These are phyloP conservation scores for Eurotiales sp. DNA, from an alignment of 2,329 filamentous ascomycete species.

Conservation along the genomic window DNA sequence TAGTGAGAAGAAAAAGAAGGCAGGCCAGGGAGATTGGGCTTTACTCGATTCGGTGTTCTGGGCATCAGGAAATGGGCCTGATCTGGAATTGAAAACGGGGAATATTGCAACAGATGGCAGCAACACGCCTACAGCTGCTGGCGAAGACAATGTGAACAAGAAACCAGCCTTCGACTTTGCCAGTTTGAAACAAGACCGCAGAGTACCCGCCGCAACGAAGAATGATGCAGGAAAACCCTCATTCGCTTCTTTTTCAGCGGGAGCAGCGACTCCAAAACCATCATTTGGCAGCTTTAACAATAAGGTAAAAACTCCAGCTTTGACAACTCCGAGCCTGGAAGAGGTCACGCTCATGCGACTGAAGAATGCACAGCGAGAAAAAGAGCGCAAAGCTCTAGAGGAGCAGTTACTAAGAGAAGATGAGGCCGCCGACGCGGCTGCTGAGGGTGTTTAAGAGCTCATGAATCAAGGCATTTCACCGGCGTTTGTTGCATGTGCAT, in stretches of 20 bases:
- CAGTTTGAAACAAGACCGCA: conserved; percentile 25
- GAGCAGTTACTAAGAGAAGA: conserved; percentile 52
- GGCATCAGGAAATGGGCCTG: conserved; percentile 53
- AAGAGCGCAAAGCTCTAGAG: conserved; percentile 51
- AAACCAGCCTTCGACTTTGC: conserved; percentile 31
- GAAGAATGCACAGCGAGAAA: conserved; percentile 53
- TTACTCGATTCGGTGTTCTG: conserved; percentile 53
- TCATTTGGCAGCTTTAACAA: background rate
- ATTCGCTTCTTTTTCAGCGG: conserved; percentile 12
- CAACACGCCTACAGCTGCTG: background rate
- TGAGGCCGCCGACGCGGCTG: conserved; percentile 38
- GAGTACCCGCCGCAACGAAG: conserved; percentile 15
- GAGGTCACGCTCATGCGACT: conserved; percentile 54
- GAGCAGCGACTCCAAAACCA: background rate
- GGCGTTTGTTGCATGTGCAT: no score
- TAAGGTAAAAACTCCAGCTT: conserved; percentile 15
- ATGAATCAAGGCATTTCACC: background rate
- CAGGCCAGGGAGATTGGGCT: conserved; percentile 40
- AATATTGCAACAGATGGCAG: background rate
- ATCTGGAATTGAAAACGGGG: conserved; percentile 28
- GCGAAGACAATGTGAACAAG: conserved; percentile 22
- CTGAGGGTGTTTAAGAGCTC: conserved; percentile 10
- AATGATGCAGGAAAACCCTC: conserved; percentile 15
- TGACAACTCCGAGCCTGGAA: conserved; percentile 38
- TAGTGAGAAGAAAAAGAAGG: conserved; percentile 34